phyloP scores from a whole-genome alignment of 352 stramenopile genomes.

The Globisporangium acanthophoron region DNA sequence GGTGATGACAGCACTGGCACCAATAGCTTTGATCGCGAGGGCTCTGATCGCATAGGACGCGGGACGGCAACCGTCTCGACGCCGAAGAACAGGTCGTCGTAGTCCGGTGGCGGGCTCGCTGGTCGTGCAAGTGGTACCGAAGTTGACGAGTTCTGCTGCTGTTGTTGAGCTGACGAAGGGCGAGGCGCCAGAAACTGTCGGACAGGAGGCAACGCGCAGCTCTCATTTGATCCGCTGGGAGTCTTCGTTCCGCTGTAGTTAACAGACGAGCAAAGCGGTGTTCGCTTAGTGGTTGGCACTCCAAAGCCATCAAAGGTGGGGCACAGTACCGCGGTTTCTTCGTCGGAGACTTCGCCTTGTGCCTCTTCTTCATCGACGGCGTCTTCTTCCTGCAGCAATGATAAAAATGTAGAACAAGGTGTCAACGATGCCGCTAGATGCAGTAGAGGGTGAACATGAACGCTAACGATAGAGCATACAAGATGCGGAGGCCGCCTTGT shows the following conservation, averaged over 20 bases:
- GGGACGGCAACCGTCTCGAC: constrained; percentile 45
- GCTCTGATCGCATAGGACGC: not conserved
- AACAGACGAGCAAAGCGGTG: not conserved
- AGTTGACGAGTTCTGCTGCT: not conserved
- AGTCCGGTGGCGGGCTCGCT: constrained; percentile 36
- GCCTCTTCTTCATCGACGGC: constrained; percentile 11
- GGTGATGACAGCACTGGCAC: constrained; percentile 1
- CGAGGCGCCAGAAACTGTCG: constrained; percentile 14
- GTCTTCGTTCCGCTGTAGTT: constrained; percentile 1
- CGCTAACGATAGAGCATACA: not conserved
- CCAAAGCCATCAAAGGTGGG: not conserved
- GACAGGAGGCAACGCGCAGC: constrained; percentile 21
- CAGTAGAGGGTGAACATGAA: not conserved
- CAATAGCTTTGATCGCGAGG: constrained; percentile 1
- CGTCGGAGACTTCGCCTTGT: constrained; percentile 14
- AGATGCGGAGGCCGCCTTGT: constrained; percentile 4
- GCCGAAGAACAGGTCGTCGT: constrained; percentile 64
- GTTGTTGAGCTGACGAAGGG: constrained; percentile 8
- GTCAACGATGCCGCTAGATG: not conserved
- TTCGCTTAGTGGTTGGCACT: not conserved
- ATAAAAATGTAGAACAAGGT: not conserved
- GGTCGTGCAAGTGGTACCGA: constrained; percentile 14
- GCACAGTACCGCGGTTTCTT: constrained; percentile 19
- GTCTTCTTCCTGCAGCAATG: constrained; percentile 6
- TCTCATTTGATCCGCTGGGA: constrained; percentile 9